Percentiles rank a stretch among this genome's conserved stretches.
Evolutionary conservation across 179 eudicot species (phyloP).

Genomic region (Camellia oleifera): DNA sequence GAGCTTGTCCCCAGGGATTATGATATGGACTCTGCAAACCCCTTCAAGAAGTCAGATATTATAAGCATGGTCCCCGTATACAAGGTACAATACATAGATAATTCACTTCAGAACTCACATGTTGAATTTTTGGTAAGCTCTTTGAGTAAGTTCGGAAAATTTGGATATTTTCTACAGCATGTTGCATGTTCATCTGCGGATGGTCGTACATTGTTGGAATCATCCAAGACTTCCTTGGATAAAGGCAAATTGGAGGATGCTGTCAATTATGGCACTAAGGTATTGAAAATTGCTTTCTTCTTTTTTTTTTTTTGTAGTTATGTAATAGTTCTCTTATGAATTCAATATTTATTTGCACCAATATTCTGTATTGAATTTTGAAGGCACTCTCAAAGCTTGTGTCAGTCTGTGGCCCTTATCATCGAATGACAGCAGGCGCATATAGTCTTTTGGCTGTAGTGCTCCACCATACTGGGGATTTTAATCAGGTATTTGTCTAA

Average conservation of each 20-base stretch:
- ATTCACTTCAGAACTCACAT: neutral
- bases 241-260: slow-evolving; percentile 89
- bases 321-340: neutral
- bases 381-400: slow-evolving; percentile 77
- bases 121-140: neutral
- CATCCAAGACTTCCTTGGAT: slow-evolving; percentile 79
- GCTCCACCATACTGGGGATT: slow-evolving; percentile 81
- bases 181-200: slow-evolving; percentile 87
- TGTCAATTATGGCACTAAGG: slow-evolving; percentile 80
- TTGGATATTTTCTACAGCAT: slow-evolving; percentile 42
- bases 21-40: slow-evolving; percentile 59
- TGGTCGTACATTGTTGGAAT: slow-evolving; percentile 78
- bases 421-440: slow-evolving; percentile 90
- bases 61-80: slow-evolving; percentile 73
- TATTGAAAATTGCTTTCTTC: slow-evolving; percentile 1
- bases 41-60: slow-evolving; percentile 65
- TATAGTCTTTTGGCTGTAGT: slow-evolving; percentile 87
- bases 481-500: slow-evolving; percentile 58
- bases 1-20: slow-evolving; percentile 79
- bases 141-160: slow-evolving; percentile 15
- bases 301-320: neutral
- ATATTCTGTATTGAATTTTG: slow-evolving; percentile 23
- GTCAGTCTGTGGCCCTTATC: slow-evolving; percentile 79
- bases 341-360: neutral
- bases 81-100: slow-evolving; percentile 41